Base-by-base conservation (phyloP, 1,284 basidiomycete species). In the Cerrena zonata region DNA sequence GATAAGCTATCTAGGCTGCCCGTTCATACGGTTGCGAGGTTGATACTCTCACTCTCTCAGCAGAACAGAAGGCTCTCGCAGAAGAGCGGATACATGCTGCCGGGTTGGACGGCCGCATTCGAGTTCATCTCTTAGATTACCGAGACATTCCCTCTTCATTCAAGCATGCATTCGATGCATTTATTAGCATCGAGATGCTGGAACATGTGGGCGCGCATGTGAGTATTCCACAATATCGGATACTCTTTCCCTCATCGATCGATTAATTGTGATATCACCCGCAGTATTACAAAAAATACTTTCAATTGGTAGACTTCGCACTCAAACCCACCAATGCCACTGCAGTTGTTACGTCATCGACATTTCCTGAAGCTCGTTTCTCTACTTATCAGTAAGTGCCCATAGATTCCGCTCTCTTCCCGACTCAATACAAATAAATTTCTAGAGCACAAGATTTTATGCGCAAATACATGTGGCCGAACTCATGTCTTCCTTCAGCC, bases 381-480 rank as follows among this genome's bases (percentile, higher is more conserved):
- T 76, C 77, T 39, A 71, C 67, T 27, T 86, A 84, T 61, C 85
- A 88, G 83, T 85, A 57, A 60, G 81, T 74, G 11, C 41, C 42
- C 41, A 25, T 37, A 34, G 34, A 37, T 25, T 51, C 27, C 48
- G 44, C 41, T 46, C 48, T 2, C 26, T 18, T 48, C 57, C 51
- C 39, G 56, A 34, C 4, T 22, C 34, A 23, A n/a, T 44, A 19
- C 42, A 13, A 25, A 13, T 7, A 15, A n/a, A n/a, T n/a, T 58
- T 61, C 41, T 58, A 88, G 81, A 67, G 77, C 84, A n/a, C 85
- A 90, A 61, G 89, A 92, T 67, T 92, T 92, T 69, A 91, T 92
- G 79, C 80, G 87, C 47, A 86, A 86, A 58, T 94, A 91, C 71
- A 88, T 94, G 81, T 94, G 92, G 88, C 91, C 92, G 2, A 93